A percentile compares a stretch with the other conserved stretches of the same genome.
Evolutionary conservation across 164 flowering plant species (phyloP).

Genomic region (Protea cynaroides): DNA sequence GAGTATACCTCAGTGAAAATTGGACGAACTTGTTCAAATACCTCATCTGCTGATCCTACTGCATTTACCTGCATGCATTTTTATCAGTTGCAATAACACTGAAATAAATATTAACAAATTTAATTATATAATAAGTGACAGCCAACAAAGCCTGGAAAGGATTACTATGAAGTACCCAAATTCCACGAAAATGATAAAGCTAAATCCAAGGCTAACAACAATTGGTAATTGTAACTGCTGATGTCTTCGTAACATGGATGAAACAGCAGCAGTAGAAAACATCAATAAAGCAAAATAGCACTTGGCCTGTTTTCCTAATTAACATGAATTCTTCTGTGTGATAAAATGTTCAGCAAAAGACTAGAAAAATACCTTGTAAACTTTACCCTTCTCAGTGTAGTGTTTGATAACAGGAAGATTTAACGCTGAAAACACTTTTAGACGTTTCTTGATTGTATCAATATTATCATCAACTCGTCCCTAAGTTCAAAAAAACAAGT

Average conservation of each 20-base stretch:
- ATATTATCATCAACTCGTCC: constrained; percentile 92
- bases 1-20: constrained; percentile 45
- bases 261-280: too few species aligned
- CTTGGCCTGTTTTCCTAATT: too few species aligned
- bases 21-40: constrained; percentile 61
- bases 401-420: constrained; percentile 78
- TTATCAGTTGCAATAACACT: constrained; percentile 1
- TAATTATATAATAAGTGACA: background rate
- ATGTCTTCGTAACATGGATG: too few species aligned
- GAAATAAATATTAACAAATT: background rate
- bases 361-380: constrained; percentile 50
- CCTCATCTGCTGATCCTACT: constrained; percentile 72
- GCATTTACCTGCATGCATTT: constrained; percentile 63
- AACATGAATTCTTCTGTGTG: too few species aligned
- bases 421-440: constrained; percentile 50
- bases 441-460: constrained; percentile 77
- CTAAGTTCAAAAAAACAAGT: constrained; percentile 28
- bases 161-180: background rate
- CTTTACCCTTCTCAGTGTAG: constrained; percentile 64
- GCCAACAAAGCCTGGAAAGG: background rate
- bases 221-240: background rate
- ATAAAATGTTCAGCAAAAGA: too few species aligned
- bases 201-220: background rate
- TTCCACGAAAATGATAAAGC: background rate
- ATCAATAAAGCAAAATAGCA: too few species aligned